Conservation (phyloP, 2,329 filamentous ascomycete genomes). For the Penicillium sp. region DNA sequence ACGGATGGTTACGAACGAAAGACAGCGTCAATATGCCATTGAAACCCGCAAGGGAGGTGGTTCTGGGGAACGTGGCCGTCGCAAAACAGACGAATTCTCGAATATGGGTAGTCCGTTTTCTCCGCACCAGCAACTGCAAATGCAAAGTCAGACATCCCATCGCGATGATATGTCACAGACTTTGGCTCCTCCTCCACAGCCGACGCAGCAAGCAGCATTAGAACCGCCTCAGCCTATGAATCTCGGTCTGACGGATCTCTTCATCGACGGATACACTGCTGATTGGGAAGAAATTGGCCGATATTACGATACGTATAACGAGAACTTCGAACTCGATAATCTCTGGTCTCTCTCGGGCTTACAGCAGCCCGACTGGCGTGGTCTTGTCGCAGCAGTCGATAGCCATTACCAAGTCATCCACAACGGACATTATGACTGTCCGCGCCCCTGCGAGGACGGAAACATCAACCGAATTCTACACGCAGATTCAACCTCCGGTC, state of each 20-base stretch:
- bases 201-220: constrained; percentile 27
- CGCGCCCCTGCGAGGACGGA: constrained; percentile 31
- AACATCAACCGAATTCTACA: constrained; percentile 39
- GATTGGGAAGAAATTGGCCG: constrained; percentile 39
- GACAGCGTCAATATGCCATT: constrained; percentile 56
- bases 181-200: constrained; percentile 23
- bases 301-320: constrained; percentile 40
- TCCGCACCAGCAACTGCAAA: constrained; percentile 33
- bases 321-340: constrained; percentile 41
- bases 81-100: constrained; percentile 36
- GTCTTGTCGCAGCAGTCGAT: constrained; percentile 44
- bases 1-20: constrained; percentile 59
- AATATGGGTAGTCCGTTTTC: constrained; percentile 27
- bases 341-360: constrained; percentile 43
- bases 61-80: constrained; percentile 36
- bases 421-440: constrained; percentile 34
- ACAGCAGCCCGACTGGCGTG: constrained; percentile 42
- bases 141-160: constrained; percentile 28
- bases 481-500: constrained; percentile 29
- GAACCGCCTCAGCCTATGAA: constrained; percentile 25
- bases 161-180: constrained; percentile 23
- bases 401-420: constrained; percentile 44
- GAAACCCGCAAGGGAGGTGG: constrained; percentile 51
- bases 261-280: constrained; percentile 38
- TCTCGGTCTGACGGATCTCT: constrained; percentile 35